Conservation (phyloP, 495 filamentous ascomycete species). For the Tuber magnatum region DNA sequence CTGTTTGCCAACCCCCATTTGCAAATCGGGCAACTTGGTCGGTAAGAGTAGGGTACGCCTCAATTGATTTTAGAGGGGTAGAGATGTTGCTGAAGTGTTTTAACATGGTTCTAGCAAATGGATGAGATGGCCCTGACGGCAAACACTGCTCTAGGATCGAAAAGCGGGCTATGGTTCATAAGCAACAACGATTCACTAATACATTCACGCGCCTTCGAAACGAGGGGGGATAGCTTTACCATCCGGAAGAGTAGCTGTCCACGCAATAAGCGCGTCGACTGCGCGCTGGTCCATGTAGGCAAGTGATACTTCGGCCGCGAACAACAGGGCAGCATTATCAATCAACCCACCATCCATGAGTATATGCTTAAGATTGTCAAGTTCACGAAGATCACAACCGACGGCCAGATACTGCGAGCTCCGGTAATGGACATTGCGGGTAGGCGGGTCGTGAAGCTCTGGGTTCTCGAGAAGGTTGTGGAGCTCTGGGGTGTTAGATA, state of each 20-base stretch:
- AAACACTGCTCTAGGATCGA: conserved; percentile 85
- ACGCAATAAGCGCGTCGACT: conserved; percentile 64
- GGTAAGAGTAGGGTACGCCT: conserved; percentile 57
- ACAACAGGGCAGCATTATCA: conserved; percentile 57
- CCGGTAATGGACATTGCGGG: conserved; percentile 50
- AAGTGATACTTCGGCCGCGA: conserved; percentile 79
- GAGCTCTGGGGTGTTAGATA: conserved; percentile 56
- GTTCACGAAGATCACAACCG: conserved; percentile 71
- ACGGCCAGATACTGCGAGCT: conserved; percentile 69
- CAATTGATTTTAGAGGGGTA: conserved; percentile 65
- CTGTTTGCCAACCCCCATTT: conserved; percentile 56
- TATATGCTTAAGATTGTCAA: conserved; percentile 51
- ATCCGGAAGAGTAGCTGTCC: conserved; percentile 58
- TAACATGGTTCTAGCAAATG: conserved; percentile 83
- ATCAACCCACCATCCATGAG: conserved; percentile 53
- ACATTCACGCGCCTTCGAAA: not conserved
- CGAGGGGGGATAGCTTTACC: conserved; percentile 45
- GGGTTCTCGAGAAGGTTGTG: conserved; percentile 48
- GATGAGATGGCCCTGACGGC: conserved; percentile 66
- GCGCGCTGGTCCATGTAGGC: conserved; percentile 80
- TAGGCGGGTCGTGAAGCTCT: conserved; percentile 42
- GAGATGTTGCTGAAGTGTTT: conserved; percentile 72
- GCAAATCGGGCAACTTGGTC: conserved; percentile 62
- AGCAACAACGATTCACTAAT: conserved; percentile 24
- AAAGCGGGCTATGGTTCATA: conserved; percentile 49